Conservation (phyloP, 163 green algal species). For the Volvox carteri region DNA sequence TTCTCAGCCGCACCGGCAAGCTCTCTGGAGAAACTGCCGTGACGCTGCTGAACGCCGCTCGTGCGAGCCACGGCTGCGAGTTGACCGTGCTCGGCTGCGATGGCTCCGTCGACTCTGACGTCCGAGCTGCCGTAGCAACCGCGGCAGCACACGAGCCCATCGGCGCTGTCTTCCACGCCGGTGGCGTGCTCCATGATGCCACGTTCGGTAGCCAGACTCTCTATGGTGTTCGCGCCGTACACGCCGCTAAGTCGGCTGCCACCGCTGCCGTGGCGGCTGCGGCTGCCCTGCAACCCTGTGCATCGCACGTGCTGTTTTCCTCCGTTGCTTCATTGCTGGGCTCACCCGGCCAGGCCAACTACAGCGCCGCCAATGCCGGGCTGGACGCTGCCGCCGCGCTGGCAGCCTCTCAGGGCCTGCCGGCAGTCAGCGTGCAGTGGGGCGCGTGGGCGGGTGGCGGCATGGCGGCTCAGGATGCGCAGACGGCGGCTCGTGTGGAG, state of each 20-base stretch:
- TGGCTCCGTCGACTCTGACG: conserved; percentile 36
- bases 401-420: conserved; percentile 58
- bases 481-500: conserved; percentile 78
- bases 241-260: conserved; percentile 60
- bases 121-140: neutral
- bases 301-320: conserved; percentile 72
- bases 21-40: neutral
- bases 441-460: conserved; percentile 84
- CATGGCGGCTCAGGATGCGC: conserved; percentile 80
- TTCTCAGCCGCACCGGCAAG: conserved; percentile 79
- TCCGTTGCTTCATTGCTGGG: conserved; percentile 81
- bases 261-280: neutral
- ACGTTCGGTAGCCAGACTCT: conserved; percentile 74
- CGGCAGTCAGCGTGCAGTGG: conserved; percentile 85
- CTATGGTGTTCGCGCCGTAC: conserved; percentile 65
- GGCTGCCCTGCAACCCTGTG: conserved; percentile 41
- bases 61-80: neutral
- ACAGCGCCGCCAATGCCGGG: conserved; percentile 85
- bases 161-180: conserved; percentile 76
- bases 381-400: conserved; percentile 61
- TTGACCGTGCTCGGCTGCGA: conserved; percentile 53
- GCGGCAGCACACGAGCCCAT: neutral
- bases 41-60: neutral
- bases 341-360: conserved; percentile 92
- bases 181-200: conserved; percentile 86